Evolutionary conservation across 2,329 filamentous ascomycete species (phyloP).

Genomic region (Nigrograna mackinnonii): DNA sequence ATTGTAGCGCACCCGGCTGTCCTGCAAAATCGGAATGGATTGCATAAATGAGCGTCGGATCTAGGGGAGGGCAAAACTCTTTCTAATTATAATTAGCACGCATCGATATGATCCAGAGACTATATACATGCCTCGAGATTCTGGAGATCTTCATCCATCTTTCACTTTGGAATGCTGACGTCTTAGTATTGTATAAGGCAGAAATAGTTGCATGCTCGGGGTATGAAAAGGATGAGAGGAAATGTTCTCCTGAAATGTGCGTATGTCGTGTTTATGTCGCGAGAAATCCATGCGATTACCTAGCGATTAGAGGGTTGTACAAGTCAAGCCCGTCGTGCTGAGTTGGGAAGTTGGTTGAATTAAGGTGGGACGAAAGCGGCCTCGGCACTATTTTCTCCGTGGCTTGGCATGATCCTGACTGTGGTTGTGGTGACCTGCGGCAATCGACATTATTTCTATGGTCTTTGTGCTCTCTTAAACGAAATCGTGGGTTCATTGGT

Average conservation of each 20-base stretch:
- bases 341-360: not conserved
- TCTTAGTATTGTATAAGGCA: constrained; percentile 14
- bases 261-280: too few relatives aligned
- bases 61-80: constrained; percentile 74
- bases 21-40: constrained; percentile 77
- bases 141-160: constrained; percentile 40
- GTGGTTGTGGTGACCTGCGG: too few relatives aligned
- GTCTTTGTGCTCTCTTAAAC: too few relatives aligned
- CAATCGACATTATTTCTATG: too few relatives aligned
- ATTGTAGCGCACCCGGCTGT: constrained; percentile 51
- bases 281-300: too few relatives aligned
- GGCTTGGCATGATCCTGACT: too few relatives aligned
- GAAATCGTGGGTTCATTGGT: too few relatives aligned
- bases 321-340: not conserved
- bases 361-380: not conserved
- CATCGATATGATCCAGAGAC: too few relatives aligned
- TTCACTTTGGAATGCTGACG: constrained; percentile 28
- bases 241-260: not conserved
- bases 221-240: constrained; percentile 1
- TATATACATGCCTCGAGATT: constrained; percentile 32
- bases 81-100: constrained; percentile 53
- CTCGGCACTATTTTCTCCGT: not conserved
- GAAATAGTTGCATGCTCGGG: constrained; percentile 32
- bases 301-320: too few relatives aligned
- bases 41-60: constrained; percentile 76